Base-by-base conservation (phyloP, 345 rosid species). In the Eucalyptus sp. region DNA sequence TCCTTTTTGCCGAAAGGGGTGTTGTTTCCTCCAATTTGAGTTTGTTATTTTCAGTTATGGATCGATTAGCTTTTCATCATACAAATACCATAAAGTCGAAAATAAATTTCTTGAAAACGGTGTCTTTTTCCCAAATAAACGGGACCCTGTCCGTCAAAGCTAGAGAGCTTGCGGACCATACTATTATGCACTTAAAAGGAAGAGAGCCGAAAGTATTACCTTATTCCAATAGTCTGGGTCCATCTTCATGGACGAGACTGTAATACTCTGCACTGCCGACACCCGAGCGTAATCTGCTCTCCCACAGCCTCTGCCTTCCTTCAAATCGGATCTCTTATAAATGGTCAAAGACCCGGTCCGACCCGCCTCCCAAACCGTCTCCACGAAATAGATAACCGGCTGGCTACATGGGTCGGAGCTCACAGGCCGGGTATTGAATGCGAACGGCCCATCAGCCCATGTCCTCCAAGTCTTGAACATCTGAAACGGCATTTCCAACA, bases 391-490 rank as follows among this genome's bases (percentile, higher is more conserved):
- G 86, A 92, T 88, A 16, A 94, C 89, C 0, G 99, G 99, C 49
- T 88, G 91, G 62, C 88, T 20, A 86, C 99, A 96, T 2, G 95
- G 95, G 89, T 96, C 92, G 3, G 92, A 29, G 5, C 86, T 88
- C 88, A 93, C 17, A 4, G 95, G 91, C 37, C 94, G 91, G 25
- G 99, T 95, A 64, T 96, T 96, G 88, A 97, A 96, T 14, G 95
- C 92, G 91, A 95, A 97, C 2, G 99, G 98, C 6, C 96, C 97
- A n/a, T 93, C 49, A 10, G 93, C 91, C 87, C 90, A 89, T 68
- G 91, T 94, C 91, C 96, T 88, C 99, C 99, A 96, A 1, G 97
- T 96, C 93, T 92, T 96, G 88, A 96, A 97, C 15, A 96, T 97
- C 88, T 92, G 95, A 88, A 94, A n/a, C 5, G 99, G 97, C 86